Conservation (phyloP, 164 flowering plant genomes). For the Aristolochia contorta region DNA sequence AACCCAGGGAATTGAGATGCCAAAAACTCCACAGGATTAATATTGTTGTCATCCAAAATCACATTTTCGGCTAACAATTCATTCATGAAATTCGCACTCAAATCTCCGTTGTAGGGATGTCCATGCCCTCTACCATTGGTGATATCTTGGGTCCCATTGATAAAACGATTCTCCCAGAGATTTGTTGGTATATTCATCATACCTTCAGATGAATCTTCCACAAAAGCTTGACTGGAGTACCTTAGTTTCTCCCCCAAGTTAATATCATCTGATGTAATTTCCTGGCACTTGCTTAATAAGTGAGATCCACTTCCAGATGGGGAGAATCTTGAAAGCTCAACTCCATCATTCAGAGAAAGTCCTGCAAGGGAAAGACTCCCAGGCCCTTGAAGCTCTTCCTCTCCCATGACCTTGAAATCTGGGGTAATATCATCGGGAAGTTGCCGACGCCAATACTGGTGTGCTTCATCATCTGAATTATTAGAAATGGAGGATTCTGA, state of each 20-base stretch:
- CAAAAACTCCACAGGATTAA: slow-evolving; percentile 65
- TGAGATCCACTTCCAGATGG: slow-evolving; percentile 32
- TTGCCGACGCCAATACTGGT: slow-evolving; percentile 73
- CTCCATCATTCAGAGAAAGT: slow-evolving; percentile 54
- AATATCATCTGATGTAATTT: slow-evolving; percentile 22
- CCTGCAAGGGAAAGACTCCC: slow-evolving; percentile 46
- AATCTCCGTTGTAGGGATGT: slow-evolving; percentile 31
- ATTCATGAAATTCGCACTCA: slow-evolving; percentile 36
- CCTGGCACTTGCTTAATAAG: slow-evolving; percentile 25
- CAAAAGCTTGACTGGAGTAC: slow-evolving; percentile 35
- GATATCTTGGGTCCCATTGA: slow-evolving; percentile 34
- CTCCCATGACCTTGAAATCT: slow-evolving; percentile 69
- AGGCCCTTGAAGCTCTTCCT: slow-evolving; percentile 50
- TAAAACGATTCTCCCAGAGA: slow-evolving; percentile 62
- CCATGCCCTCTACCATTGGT: slow-evolving; percentile 16
- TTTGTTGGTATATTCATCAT: slow-evolving; percentile 21
- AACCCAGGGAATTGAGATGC: slow-evolving; percentile 89
- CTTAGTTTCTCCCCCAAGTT: slow-evolving; percentile 42
- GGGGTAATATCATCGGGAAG: slow-evolving; percentile 98
- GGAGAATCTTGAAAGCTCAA: slow-evolving; percentile 41
- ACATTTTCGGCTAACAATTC: slow-evolving; percentile 40
- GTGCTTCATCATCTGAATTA: slow-evolving; percentile 89
- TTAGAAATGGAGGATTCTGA: slow-evolving; percentile 69
- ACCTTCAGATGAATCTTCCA: slow-evolving; percentile 39
- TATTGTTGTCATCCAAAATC: slow-evolving; percentile 34